Evolutionary conservation across 208 protist species (phyloP), one percentile per base, ranked within the genome.

Genomic region (Balamuthia mandrillaris): DNA sequence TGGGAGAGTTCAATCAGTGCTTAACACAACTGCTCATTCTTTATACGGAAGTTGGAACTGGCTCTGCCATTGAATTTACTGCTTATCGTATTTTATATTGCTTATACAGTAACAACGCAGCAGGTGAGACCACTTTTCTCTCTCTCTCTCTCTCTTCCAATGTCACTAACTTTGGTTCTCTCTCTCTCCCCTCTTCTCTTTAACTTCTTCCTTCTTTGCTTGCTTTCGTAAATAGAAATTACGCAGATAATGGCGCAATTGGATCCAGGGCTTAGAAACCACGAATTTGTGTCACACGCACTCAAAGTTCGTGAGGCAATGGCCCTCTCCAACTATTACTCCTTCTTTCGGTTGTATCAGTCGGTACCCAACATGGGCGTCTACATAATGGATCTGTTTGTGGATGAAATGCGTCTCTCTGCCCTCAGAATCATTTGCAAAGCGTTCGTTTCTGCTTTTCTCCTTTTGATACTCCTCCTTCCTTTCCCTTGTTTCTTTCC

Each of bases 1-100:
- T 98, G 41, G 94, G 93, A 16, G 96, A 99, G 89, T 98, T 98
- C 86, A 98, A 98, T 88, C 96, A 98, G 85, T 98, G 96, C 87
- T 97, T 98, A 86, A 94, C 96, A 18, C 92, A 96, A 14, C 90
- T 99, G 29, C 95, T 96, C 81, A 88, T 92, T 7, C 90, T 98
- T 7, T 97, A 98, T 58, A 44, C 84, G 42, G 31, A 68, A 27
- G 56, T 56, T 9, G n/a, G n/a, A n/a, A 31, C 47, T 7, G 58
- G 75, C 1, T 47, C 52, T 31, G 12, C 60, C 5, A 45, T 52
- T 24, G 88, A 91, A 21, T 91, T 91, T 42, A 75, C 56, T 39
- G 86, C 68, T 6, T 91, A 91, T 54, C 41, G 88, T 29, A 56
- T 91, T 35, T 27, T 91, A 1, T 87, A 89, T 41, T 77, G 51